A percentile compares a stretch with the other conserved stretches of the same genome.
These are phyloP conservation scores for Volvariella surrecta DNA, from an alignment of 1,284 basidiomycete genomes.

Conservation along the genomic window DNA sequence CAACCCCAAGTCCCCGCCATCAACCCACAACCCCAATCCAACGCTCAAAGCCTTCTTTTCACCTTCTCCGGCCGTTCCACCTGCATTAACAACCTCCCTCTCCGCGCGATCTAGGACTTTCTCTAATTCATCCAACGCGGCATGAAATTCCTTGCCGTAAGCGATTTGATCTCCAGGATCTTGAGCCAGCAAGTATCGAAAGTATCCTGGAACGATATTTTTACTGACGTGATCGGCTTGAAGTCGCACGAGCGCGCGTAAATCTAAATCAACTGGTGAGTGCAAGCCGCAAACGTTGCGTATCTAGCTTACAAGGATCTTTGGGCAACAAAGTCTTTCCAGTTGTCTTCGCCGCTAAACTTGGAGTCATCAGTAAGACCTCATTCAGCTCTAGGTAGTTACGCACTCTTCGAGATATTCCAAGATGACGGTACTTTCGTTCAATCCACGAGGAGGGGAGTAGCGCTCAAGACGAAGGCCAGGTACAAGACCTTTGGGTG, in stretches of 20 bases:
- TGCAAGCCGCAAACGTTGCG: not conserved
- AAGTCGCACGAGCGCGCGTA: slow-evolving; percentile 57
- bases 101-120: slow-evolving; percentile 52
- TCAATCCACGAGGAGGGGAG: slow-evolving; percentile 44
- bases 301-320: slow-evolving; percentile 45
- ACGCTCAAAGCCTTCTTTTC: slow-evolving; percentile 22
- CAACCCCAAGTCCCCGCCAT: slow-evolving; percentile 50
- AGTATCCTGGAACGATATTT: slow-evolving; percentile 65
- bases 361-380: slow-evolving; percentile 13
- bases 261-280: slow-evolving; percentile 31
- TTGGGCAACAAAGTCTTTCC: slow-evolving; percentile 48
- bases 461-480: slow-evolving; percentile 50
- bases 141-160: slow-evolving; percentile 47
- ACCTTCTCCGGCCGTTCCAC: slow-evolving; percentile 26
- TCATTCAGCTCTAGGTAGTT: not conserved
- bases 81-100: slow-evolving; percentile 30
- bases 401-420: slow-evolving; percentile 70
- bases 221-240: slow-evolving; percentile 64
- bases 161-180: slow-evolving; percentile 47
- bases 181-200: slow-evolving; percentile 73
- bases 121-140: slow-evolving; percentile 46
- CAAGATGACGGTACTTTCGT: slow-evolving; percentile 67
- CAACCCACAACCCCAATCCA: slow-evolving; percentile 47
- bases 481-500: slow-evolving; percentile 75
- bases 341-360: slow-evolving; percentile 37